Base-by-base conservation (phyloP, 2,329 filamentous ascomycete genomes). In the Aspergillus aculeatus region DNA sequence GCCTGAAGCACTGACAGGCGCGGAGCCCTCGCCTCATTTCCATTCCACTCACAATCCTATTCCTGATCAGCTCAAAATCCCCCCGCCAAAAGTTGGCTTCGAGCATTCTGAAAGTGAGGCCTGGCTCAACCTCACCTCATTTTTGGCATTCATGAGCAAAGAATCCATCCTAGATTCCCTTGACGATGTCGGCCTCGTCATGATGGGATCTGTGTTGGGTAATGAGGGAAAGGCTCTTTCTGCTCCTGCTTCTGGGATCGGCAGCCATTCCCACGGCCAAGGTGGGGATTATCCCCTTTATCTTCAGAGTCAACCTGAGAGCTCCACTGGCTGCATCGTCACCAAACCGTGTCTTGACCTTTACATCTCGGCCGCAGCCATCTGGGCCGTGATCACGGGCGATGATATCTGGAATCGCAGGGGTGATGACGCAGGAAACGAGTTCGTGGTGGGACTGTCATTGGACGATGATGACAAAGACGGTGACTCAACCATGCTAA, bases 301-400 rank as follows among this genome's bases (percentile, higher is more conserved):
- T 19, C 38, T 3, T 44, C 38, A 44, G 38, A 44, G 16, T 16
- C 16, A 32, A n/a, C 14, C 38, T 44, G n/a, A n/a, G 16, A 23
- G 21, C 14, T 9, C 6, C 38, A 16, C 38, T 7, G 16, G 16
- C 16, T 19, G 16, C 38, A 44, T 19, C 16, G 16, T 19, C 38
- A 44, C 38, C 16, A 19, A 44, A 9, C 38, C 14, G 4, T 44
- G 38, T 44, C 38, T 44, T 14, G 38, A 44, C 6, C 38, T 44
- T 31, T 62, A 58, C 24, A 47, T 65, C 10, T 55, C 62, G 1
- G 59, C 55, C 1, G 64, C 63, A 14, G 57, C 59, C 2, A 50
- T 66, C 10, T 66, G 64, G 64, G 51, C 59, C 16, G 48, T 68
- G n/a, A 56, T 69, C 21, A 68, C 66, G 59, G 67, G 67, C 1